Evolutionary conservation across 2,329 filamentous ascomycete genomes (phyloP).

Genomic region (Bipolaris gigantea): DNA sequence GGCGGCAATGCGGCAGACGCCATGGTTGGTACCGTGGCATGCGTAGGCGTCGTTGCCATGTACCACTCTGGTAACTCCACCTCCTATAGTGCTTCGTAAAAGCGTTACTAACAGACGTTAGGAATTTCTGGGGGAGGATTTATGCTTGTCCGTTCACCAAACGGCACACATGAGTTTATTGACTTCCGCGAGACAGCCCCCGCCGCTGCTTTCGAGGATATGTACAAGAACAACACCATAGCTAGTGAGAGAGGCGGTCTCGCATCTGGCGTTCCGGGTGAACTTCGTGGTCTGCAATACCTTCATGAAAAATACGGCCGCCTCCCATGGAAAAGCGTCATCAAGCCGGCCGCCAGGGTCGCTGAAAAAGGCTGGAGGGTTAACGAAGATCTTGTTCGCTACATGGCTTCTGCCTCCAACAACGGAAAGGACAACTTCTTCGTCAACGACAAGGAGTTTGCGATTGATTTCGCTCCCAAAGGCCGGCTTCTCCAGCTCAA

Average conservation of each 20-base stretch:
- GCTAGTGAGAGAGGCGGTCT: constrained; percentile 73
- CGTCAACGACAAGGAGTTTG: constrained; percentile 74
- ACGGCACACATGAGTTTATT: constrained; percentile 80
- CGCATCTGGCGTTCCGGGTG: constrained; percentile 68
- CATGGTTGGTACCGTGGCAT: constrained; percentile 52
- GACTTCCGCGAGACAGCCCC: constrained; percentile 91
- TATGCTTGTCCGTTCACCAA: constrained; percentile 71
- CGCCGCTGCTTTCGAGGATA: constrained; percentile 76
- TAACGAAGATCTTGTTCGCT: constrained; percentile 71
- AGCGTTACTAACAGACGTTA: constrained; percentile 14
- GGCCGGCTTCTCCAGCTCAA: constrained; percentile 72
- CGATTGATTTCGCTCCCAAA: constrained; percentile 83
- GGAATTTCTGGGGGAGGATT: constrained; percentile 93
- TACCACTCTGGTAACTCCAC: constrained; percentile 46
- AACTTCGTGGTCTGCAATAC: constrained; percentile 77
- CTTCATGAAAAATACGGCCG: constrained; percentile 72
- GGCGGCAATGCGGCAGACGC: constrained; percentile 58
- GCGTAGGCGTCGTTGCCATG: constrained; percentile 54
- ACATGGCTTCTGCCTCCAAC: constrained; percentile 61
- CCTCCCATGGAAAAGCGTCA: constrained; percentile 61
- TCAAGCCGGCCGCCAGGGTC: constrained; percentile 72
- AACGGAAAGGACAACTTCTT: constrained; percentile 64
- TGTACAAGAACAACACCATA: constrained; percentile 73
- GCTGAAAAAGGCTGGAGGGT: constrained; percentile 65
- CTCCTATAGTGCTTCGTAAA: too few species aligned